These are phyloP conservation scores for Ascoidea tarda DNA, from an alignment of 805 yeast species.

Conservation along the genomic window DNA sequence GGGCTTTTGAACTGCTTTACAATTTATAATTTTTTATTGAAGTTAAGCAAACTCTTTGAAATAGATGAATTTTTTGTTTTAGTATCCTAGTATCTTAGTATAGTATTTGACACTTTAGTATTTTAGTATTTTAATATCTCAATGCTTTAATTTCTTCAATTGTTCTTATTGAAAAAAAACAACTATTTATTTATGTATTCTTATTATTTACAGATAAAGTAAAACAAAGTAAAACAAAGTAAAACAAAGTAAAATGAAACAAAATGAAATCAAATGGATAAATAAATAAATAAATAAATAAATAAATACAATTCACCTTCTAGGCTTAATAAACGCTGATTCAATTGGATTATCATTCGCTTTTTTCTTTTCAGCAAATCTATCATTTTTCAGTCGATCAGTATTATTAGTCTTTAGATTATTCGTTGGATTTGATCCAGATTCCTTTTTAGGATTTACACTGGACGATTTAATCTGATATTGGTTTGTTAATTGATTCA, in stretches of 20 bases:
- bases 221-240: not conserved
- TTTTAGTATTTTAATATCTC: not conserved
- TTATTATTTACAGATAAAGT: not conserved
- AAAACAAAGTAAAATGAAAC: not conserved
- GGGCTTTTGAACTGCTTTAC: too few relatives aligned
- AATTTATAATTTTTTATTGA: too few relatives aligned
- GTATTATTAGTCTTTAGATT: conserved; percentile 16
- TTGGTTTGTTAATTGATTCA: too few relatives aligned
- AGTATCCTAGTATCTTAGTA: too few relatives aligned
- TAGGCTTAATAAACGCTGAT: conserved; percentile 24
- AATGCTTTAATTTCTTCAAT: too few relatives aligned
- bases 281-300: too few relatives aligned
- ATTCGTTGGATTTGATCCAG: conserved; percentile 11
- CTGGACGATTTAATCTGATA: not conserved
- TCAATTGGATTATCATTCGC: conserved; percentile 19
- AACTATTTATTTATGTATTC: too few relatives aligned
- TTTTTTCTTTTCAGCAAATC: not conserved
- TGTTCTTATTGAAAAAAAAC: not conserved
- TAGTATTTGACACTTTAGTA: not conserved
- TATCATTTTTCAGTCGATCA: conserved; percentile 13
- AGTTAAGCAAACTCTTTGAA: too few relatives aligned
- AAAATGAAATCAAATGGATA: not conserved
- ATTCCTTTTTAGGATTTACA: not conserved
- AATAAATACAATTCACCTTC: conserved; percentile 9
- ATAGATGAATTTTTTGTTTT: too few relatives aligned